These are phyloP conservation scores for Gaertneriomyces sp. DNA, from an alignment of 192 early-diverging fungal species.

Conservation along the genomic window DNA sequence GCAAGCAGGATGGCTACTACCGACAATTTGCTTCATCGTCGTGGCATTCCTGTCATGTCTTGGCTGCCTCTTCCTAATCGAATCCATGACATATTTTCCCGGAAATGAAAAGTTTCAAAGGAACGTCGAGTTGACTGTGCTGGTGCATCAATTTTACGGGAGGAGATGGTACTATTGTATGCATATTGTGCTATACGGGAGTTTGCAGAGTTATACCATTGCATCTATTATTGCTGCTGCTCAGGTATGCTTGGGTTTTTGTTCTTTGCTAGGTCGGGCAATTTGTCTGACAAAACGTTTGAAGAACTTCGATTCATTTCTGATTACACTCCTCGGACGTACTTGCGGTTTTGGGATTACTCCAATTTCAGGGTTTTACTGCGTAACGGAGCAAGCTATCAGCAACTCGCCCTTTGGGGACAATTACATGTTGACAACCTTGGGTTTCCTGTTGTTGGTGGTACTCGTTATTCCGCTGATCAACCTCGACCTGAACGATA, in stretches of 20 bases:
- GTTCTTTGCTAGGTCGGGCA: no score
- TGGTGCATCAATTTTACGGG: conserved; percentile 66
- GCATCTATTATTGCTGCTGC: conserved; percentile 66
- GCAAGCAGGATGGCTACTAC: conserved; percentile 50
- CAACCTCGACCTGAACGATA: conserved; percentile 62
- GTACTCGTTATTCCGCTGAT: conserved; percentile 57
- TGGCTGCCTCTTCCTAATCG: conserved; percentile 66
- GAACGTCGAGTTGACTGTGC: conserved; percentile 67
- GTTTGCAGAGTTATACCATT: conserved; percentile 68
- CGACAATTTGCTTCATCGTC: conserved; percentile 52
- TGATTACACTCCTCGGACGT: conserved; percentile 53
- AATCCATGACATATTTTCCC: conserved; percentile 63
- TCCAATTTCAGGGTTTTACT: conserved; percentile 53
- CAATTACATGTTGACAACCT: conserved; percentile 58
- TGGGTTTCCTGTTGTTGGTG: conserved; percentile 47
- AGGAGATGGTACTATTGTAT: conserved; percentile 57
- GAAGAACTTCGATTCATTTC: conserved; percentile 62
- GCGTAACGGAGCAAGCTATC: conserved; percentile 43
- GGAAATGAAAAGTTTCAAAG: conserved; percentile 69
- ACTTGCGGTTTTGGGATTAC: conserved; percentile 66
- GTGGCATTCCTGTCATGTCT: conserved; percentile 59
- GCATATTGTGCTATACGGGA: conserved; percentile 61
- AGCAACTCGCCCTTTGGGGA: conserved; percentile 53
- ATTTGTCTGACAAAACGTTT: no score
- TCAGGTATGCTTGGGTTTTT: conserved; percentile 40